Conservation (phyloP, 495 filamentous ascomycete species). For the Thozetella sp. region DNA sequence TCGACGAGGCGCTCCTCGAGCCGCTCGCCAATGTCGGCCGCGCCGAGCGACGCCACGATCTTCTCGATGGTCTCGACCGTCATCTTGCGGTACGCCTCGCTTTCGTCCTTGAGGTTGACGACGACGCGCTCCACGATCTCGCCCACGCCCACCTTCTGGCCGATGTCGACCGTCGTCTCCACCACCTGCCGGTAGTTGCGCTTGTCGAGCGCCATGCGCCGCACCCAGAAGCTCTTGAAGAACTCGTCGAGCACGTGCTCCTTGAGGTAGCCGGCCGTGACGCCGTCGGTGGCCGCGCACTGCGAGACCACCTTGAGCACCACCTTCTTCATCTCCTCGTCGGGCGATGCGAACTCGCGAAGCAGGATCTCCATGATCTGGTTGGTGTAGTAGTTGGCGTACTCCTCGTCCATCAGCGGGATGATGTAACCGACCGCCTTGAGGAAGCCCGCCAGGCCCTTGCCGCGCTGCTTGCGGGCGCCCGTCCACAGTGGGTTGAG, state of each 20-base stretch:
- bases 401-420: slow-evolving; percentile 99
- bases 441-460: slow-evolving; percentile 92
- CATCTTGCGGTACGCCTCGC: slow-evolving; percentile 98
- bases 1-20: slow-evolving; percentile 93
- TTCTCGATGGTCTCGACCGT: slow-evolving; percentile 97
- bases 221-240: slow-evolving; percentile 99
- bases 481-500: slow-evolving; percentile 97
- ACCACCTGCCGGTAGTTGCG: slow-evolving; percentile 97
- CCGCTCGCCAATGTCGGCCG: slow-evolving; percentile 89
- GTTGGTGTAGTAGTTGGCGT: slow-evolving; percentile 97
- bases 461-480: slow-evolving; percentile 92
- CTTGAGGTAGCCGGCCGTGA: slow-evolving; percentile 92
- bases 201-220: slow-evolving; percentile 95
- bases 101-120: slow-evolving; percentile 96
- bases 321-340: slow-evolving; percentile 99
- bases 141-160: slow-evolving; percentile 93
- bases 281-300: slow-evolving; percentile 91
- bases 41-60: slow-evolving; percentile 87
- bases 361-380: slow-evolving; percentile 99
- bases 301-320: slow-evolving; percentile 98
- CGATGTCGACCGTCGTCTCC: slow-evolving; percentile 95
- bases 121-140: slow-evolving; percentile 95
- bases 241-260: slow-evolving; percentile 94
- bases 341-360: slow-evolving; percentile 92
- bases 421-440: slow-evolving; percentile 99